Conservation (phyloP, 2,329 filamentous ascomycete genomes). For the Colletotrichum costaricense region DNA sequence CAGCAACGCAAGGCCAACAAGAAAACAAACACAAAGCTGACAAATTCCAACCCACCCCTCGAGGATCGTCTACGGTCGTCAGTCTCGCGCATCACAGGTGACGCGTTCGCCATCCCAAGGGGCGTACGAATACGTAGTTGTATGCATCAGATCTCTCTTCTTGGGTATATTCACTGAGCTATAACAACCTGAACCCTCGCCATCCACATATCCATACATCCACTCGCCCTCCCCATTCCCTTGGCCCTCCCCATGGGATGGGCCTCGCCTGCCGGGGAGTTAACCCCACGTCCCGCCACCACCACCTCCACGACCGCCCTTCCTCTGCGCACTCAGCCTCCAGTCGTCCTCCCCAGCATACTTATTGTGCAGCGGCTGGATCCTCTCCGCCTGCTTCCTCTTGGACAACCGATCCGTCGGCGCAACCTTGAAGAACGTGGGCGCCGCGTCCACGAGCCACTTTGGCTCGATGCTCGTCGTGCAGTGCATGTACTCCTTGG, state of each 20-base stretch:
- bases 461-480: slow-evolving; percentile 95
- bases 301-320: slow-evolving; percentile 84
- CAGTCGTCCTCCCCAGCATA: slow-evolving; percentile 95
- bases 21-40: not conserved
- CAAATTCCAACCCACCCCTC: not conserved
- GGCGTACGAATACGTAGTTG: not conserved
- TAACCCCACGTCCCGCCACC: slow-evolving; percentile 93
- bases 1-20: not conserved
- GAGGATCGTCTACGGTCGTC: no score
- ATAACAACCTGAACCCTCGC: not conserved
- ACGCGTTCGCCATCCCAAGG: not conserved
- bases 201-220: no score
- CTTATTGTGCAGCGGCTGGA: slow-evolving; percentile 94
- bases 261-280: not conserved
- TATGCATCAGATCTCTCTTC: not conserved
- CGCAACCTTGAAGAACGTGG: slow-evolving; percentile 98
- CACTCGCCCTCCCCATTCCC: no score
- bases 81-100: not conserved
- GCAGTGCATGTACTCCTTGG: slow-evolving; percentile 98
- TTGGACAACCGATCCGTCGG: slow-evolving; percentile 88
- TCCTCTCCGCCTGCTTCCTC: slow-evolving; percentile 92
- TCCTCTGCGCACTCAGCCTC: slow-evolving; percentile 88
- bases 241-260: not conserved
- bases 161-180: slow-evolving; percentile 13
- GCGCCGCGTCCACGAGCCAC: slow-evolving; percentile 94